Evolutionary conservation across 2,329 filamentous ascomycete species (phyloP).

Genomic region (Claviceps sp.): DNA sequence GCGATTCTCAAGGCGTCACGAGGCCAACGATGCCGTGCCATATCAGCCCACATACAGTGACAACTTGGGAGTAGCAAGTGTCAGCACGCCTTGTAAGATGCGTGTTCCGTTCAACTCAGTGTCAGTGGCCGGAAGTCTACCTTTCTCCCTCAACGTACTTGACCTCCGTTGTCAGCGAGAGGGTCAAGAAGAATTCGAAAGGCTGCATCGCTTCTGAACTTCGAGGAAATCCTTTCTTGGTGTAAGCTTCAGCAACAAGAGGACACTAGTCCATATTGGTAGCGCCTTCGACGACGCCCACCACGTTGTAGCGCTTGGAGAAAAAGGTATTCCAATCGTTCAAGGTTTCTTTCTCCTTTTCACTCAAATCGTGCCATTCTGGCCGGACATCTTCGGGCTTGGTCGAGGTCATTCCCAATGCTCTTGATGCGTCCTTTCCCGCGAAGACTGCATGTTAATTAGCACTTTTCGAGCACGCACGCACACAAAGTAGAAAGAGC

Average conservation of each 20-base stretch:
- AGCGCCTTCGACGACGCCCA: conserved; percentile 52
- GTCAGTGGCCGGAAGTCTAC: too few species aligned
- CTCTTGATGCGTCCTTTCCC: conserved; percentile 90
- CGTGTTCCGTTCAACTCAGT: too few species aligned
- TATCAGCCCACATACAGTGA: too few species aligned
- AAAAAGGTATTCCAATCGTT: conserved; percentile 96
- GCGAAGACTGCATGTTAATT: conserved; percentile 58
- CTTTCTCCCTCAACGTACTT: too few species aligned
- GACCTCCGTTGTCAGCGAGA: too few species aligned
- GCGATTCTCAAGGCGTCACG: too few species aligned
- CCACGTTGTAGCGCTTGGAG: conserved; percentile 88
- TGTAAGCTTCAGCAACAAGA: background rate
- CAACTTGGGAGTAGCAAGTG: too few species aligned
- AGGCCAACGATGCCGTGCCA: too few species aligned
- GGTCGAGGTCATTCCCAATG: conserved; percentile 72
- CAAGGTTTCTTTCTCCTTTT: conserved; percentile 73
- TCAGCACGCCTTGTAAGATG: too few species aligned
- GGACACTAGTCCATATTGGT: conserved; percentile 35
- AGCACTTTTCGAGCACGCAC: background rate
- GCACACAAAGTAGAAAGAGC: too few species aligned
- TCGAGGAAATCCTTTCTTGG: background rate
- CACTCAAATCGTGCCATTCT: conserved; percentile 70
- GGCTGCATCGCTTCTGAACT: background rate
- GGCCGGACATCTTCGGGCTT: conserved; percentile 71
- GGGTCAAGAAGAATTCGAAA: background rate